phyloP scores from a whole-genome alignment of 345 rosid genomes.

The Citrus trifoliata region DNA sequence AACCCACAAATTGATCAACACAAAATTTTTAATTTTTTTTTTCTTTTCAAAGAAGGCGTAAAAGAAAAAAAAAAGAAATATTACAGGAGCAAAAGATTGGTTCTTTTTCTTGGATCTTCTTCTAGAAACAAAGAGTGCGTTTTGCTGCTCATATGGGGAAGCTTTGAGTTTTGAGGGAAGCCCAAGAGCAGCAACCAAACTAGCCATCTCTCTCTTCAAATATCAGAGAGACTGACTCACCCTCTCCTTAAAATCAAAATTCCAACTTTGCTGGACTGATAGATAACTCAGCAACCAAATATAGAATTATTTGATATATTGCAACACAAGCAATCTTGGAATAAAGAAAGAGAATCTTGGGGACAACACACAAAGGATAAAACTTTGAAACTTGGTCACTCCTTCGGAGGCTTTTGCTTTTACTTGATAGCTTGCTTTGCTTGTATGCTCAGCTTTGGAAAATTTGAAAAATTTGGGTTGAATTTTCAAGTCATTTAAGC shows the following conservation, averaged over 20 bases:
- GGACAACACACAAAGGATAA: background rate
- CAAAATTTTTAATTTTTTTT: background rate
- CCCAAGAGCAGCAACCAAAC: slow-evolving; percentile 37
- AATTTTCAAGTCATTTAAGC: background rate
- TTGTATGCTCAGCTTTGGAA: background rate
- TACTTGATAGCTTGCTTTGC: slow-evolving; percentile 12
- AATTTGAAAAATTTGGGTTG: background rate
- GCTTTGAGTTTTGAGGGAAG: slow-evolving; percentile 45
- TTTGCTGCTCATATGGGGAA: slow-evolving; percentile 36
- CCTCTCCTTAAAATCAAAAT: slow-evolving; percentile 14
- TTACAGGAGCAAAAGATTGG: slow-evolving; percentile 54
- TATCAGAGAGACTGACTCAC: background rate
- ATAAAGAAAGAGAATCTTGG: slow-evolving; percentile 2
- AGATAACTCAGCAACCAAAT: background rate
- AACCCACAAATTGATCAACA: slow-evolving; percentile 10
- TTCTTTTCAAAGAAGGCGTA: too few relatives aligned
- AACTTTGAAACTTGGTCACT: background rate
- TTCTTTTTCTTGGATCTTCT: slow-evolving; percentile 45
- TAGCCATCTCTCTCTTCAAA: slow-evolving; percentile 34
- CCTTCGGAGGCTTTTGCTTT: background rate
- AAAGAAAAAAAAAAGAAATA: background rate
- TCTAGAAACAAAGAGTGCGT: slow-evolving; percentile 34
- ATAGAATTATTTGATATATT: background rate
- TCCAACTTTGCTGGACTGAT: slow-evolving; percentile 22
- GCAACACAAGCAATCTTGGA: background rate